phyloP scores from a whole-genome alignment of 306 rosid species.

The Quercus berberidifolia region DNA sequence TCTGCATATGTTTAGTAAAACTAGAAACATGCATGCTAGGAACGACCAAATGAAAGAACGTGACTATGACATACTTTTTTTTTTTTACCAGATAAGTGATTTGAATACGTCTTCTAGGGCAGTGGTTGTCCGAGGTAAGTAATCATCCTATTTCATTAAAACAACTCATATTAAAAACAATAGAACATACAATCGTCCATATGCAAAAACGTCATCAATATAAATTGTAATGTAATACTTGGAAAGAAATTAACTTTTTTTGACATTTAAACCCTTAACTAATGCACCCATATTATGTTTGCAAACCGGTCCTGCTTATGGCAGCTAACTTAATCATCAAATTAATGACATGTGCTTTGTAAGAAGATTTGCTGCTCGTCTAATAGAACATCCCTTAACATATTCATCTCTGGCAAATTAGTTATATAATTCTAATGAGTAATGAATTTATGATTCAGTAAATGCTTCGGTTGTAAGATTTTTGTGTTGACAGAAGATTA shows the following conservation, averaged over 20 bases:
- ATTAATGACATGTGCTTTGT: neutral
- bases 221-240: neutral
- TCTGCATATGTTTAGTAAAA: neutral
- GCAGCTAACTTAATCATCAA: neutral
- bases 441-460: neutral
- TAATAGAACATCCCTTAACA: neutral
- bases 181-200: conserved; percentile 20
- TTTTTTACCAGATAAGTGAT: conserved; percentile 70
- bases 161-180: conserved; percentile 12
- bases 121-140: conserved; percentile 83
- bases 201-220: conserved; percentile 8
- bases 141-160: conserved; percentile 70
- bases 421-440: neutral
- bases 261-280: neutral
- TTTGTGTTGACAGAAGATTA: too few relatives aligned
- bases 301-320: neutral
- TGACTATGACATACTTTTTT: conserved; percentile 16
- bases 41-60: conserved; percentile 13
- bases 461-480: too few relatives aligned
- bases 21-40: conserved; percentile 11
- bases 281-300: neutral
- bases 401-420: neutral
- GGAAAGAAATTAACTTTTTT: neutral
- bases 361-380: neutral
- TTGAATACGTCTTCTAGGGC: conserved; percentile 67